These are phyloP conservation scores for Thuja plicata DNA, from an alignment of 83 land plant genomes.

Conservation along the genomic window DNA sequence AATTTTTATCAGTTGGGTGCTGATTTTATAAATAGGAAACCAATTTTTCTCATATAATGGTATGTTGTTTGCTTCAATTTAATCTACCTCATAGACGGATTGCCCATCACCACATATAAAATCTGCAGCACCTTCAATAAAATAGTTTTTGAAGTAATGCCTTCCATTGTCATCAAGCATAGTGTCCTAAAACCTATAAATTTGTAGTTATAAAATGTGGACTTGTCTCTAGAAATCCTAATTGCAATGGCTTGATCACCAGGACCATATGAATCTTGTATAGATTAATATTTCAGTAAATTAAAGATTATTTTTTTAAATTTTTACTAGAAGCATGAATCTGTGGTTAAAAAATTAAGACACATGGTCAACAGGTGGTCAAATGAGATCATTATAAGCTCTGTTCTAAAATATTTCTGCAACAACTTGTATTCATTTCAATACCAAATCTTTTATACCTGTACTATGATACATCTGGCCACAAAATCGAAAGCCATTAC, in stretches of 20 bases:
- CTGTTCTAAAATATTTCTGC: background rate
- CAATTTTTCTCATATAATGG: background rate
- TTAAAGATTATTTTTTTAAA: too few relatives aligned
- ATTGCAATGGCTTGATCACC: constrained; percentile 54
- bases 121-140: background rate
- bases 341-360: background rate
- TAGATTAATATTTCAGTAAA: too few relatives aligned
- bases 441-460: constrained; percentile 22
- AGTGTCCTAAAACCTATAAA: too few relatives aligned
- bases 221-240: too few relatives aligned
- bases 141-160: constrained; percentile 56
- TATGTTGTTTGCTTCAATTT: background rate
- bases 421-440: background rate
- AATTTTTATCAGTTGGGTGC: too few relatives aligned
- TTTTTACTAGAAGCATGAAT: too few relatives aligned
- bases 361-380: background rate
- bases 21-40: too few relatives aligned
- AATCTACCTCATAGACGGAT: background rate
- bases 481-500: constrained; percentile 51
- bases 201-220: too few relatives aligned
- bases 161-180: constrained; percentile 58
- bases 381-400: too few relatives aligned
- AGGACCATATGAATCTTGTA: background rate
- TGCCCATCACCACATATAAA: background rate
- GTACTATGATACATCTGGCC: constrained; percentile 59